These are phyloP conservation scores for Cryphonectria carpinicola DNA, from an alignment of 2,329 filamentous ascomycete species.

Conservation along the genomic window DNA sequence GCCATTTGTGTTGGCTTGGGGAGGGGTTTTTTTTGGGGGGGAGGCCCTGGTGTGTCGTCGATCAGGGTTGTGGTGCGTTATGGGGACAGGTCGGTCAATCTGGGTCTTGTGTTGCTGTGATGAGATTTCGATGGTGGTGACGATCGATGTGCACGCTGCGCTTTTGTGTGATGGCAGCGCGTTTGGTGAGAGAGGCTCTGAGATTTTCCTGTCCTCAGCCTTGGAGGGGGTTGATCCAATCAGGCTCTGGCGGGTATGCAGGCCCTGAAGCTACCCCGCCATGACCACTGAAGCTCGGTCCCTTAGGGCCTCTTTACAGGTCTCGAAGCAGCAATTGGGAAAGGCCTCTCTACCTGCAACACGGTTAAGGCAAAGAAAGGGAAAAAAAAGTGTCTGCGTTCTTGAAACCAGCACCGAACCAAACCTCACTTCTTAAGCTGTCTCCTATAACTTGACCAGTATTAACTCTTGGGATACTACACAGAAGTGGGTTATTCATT, in stretches of 20 bases:
- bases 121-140: slow-evolving; percentile 8
- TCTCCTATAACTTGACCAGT: background rate
- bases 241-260: slow-evolving; percentile 23
- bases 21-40: background rate
- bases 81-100: background rate
- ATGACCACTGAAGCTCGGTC: background rate
- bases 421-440: background rate
- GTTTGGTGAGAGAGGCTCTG: slow-evolving; percentile 1
- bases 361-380: background rate
- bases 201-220: slow-evolving; percentile 25
- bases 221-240: slow-evolving; percentile 28
- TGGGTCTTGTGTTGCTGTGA: background rate
- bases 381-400: background rate
- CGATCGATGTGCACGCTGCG: slow-evolving; percentile 11
- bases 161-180: background rate
- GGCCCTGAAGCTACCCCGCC: slow-evolving; percentile 27
- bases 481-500: background rate
- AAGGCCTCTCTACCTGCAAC: background rate
- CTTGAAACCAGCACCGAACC: background rate
- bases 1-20: slow-evolving; percentile 36
- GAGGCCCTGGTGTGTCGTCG: background rate
- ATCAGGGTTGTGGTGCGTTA: background rate
- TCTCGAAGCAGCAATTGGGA: background rate
- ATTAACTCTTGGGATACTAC: background rate
- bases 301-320: background rate